Percentiles rank a stretch among this genome's conserved stretches.
These are phyloP conservation scores for Fusarium subglutinans DNA, from an alignment of 2,329 filamentous ascomycete species.

Conservation along the genomic window DNA sequence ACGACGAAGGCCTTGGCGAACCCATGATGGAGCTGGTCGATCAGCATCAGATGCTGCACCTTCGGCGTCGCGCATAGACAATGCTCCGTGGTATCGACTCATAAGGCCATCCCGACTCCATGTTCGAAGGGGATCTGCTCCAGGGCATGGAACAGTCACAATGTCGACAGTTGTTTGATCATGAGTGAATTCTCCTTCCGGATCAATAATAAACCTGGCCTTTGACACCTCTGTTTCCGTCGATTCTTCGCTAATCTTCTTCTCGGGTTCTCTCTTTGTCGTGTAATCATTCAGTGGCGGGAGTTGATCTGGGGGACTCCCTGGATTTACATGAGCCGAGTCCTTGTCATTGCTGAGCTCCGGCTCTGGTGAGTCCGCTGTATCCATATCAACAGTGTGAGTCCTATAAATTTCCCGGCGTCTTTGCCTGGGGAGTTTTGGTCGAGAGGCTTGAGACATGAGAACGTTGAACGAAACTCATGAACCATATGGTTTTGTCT, in stretches of 20 bases:
- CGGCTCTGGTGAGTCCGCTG: conserved; percentile 4
- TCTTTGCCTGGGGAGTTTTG: conserved; percentile 4
- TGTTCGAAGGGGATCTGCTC: conserved; percentile 61
- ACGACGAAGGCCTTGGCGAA: conserved; percentile 61
- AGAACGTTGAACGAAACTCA: not conserved
- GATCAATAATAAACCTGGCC: conserved; percentile 47
- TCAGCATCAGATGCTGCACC: conserved; percentile 29
- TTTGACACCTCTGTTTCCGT: not conserved
- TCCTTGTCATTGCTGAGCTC: conserved; percentile 37
- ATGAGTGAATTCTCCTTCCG: conserved; percentile 50
- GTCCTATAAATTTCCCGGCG: conserved; percentile 22
- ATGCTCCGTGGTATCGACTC: conserved; percentile 56
- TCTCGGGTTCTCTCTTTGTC: not conserved
- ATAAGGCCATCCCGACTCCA: conserved; percentile 62
- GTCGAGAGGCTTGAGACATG: conserved; percentile 32
- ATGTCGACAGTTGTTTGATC: conserved; percentile 65
- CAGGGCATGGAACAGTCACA: conserved; percentile 63
- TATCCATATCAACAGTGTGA: conserved; percentile 29
- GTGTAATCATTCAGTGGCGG: conserved; percentile 33
- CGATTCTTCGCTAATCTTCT: not conserved
- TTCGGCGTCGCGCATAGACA: conserved; percentile 52
- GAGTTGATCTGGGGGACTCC: conserved; percentile 37
- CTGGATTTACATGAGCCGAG: conserved; percentile 43
- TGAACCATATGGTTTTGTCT: not conserved
- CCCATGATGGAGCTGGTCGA: conserved; percentile 56